Evolutionary conservation across 345 rosid genomes (phyloP).

Genomic region (Pelargonium nanum): DNA sequence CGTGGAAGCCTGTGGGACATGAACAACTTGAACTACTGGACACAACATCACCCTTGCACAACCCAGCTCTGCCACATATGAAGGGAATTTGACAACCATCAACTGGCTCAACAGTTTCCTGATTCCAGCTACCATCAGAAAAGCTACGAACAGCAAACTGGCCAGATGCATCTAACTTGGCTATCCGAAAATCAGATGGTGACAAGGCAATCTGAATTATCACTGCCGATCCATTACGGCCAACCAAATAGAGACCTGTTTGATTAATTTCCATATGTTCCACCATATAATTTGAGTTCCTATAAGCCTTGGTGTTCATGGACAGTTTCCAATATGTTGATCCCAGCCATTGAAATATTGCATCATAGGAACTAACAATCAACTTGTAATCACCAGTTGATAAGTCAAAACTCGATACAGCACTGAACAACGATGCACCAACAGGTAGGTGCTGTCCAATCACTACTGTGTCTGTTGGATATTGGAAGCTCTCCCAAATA

Average conservation of each 20-base stretch:
- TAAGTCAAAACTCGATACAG: slow-evolving; percentile 35
- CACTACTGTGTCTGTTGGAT: slow-evolving; percentile 71
- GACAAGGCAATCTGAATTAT: slow-evolving; percentile 33
- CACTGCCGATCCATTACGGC: slow-evolving; percentile 44
- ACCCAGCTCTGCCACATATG: slow-evolving; percentile 47
- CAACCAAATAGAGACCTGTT: slow-evolving; percentile 52
- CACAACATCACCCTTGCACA: slow-evolving; percentile 32
- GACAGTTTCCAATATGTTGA: slow-evolving; percentile 66
- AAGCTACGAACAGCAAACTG: slow-evolving; percentile 37
- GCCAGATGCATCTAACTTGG: slow-evolving; percentile 49
- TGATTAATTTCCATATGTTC: slow-evolving; percentile 51
- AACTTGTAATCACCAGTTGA: slow-evolving; percentile 57
- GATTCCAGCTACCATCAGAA: slow-evolving; percentile 23
- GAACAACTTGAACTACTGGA: slow-evolving; percentile 41
- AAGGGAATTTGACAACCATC: slow-evolving; percentile 55
- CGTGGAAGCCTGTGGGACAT: slow-evolving; percentile 44
- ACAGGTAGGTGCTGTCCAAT: slow-evolving; percentile 44
- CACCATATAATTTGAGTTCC: slow-evolving; percentile 25
- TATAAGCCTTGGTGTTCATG: slow-evolving; percentile 43
- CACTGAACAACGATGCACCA: slow-evolving; percentile 33
- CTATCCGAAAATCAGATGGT: slow-evolving; percentile 45
- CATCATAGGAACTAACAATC: slow-evolving; percentile 34
- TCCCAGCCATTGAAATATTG: slow-evolving; percentile 45
- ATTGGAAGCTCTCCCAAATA: slow-evolving; percentile 69
- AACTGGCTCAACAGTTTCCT: slow-evolving; percentile 49